Base-by-base conservation (phyloP, 257 asterid species). In the Buddleja alternifolia region DNA sequence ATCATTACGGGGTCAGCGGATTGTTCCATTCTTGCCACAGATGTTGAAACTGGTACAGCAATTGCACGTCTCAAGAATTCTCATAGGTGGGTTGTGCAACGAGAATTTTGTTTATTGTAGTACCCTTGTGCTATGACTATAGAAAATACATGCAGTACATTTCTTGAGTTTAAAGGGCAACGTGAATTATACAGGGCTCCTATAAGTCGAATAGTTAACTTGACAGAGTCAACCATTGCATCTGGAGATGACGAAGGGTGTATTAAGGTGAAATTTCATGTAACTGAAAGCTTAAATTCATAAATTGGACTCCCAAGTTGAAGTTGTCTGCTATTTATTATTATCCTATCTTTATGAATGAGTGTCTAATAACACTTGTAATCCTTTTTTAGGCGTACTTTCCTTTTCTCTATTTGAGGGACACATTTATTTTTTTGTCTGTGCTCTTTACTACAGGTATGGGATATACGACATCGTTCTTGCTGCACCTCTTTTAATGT, bases 1-100 rank as follows among this genome's bases (percentile, higher is more conserved):
- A 80, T 93, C 58, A 68, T 90, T 64, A 86, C 96, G n/a, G 99
- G 99, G 41, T 93, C 97, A n/a, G 85, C 96, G 4, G 99, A 93
- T 82, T 81, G 74, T 84, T 90, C 97, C 21, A 88, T 93, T 75
- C 87, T 93, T 45, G 99, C 99, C 42, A 88, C 93, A 2, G 99
- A 93, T 63, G 82, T 84, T 2, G 99, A 90, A 77, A 90, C 99
- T 17, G 99, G 99, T 37, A 44, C 92, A 21, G 63, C 76, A 56
- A 73, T 90, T 82, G 77, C 83, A 45, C 87, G 92, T 19, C 80
- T 88, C 0, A 95, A 90, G 69, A 88, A 85, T 55, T 73, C 88
- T 44, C 99, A 93, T 63, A 94, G 81, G 97, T 93, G 82, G 67
- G 96, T 81, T 72, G 65, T 45, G 3, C 17, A 42, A 29, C 3